Evolutionary conservation across 495 filamentous ascomycete species (phyloP).

Genomic region (Xylaria longipes): DNA sequence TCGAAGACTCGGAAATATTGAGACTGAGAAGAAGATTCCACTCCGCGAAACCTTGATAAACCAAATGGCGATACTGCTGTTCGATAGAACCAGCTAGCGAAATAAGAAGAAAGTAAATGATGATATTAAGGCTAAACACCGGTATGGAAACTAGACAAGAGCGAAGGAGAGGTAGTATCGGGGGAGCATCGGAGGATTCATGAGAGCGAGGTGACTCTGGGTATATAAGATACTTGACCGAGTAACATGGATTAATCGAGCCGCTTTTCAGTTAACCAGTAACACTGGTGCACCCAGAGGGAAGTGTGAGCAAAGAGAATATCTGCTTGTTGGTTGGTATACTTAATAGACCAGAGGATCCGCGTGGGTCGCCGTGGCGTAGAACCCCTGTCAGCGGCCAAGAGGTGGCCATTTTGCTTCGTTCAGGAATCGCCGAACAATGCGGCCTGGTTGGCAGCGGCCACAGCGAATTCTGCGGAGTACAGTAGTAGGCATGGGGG

Average conservation of each 20-base stretch:
- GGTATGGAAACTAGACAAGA: conserved; percentile 14
- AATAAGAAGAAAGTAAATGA: conserved; percentile 5
- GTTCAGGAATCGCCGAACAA: conserved; percentile 27
- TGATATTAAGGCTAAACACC: conserved; percentile 6
- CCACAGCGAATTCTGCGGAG: conserved; percentile 27
- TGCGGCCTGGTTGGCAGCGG: conserved; percentile 23
- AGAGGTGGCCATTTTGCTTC: conserved; percentile 26
- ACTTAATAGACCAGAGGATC: conserved; percentile 33
- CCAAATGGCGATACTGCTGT: neutral
- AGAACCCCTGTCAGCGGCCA: conserved; percentile 27
- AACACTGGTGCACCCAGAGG: conserved; percentile 31
- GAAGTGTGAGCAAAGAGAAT: conserved; percentile 12
- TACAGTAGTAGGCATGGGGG: conserved; percentile 8
- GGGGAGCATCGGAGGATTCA: conserved; percentile 33
- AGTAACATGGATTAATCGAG: conserved; percentile 35
- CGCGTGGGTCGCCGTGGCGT: conserved; percentile 36
- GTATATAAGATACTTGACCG: conserved; percentile 41
- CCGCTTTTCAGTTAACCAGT: conserved; percentile 30
- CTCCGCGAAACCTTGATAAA: neutral
- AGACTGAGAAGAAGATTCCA: conserved; percentile 2
- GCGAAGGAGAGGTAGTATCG: conserved; percentile 33
- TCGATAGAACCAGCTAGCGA: neutral
- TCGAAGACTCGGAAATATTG: neutral
- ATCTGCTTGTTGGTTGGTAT: conserved; percentile 25
- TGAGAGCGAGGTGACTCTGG: conserved; percentile 36